Evolutionary conservation across 1,139 yeast species (phyloP).

Genomic region (Diutina neorugosa): DNA sequence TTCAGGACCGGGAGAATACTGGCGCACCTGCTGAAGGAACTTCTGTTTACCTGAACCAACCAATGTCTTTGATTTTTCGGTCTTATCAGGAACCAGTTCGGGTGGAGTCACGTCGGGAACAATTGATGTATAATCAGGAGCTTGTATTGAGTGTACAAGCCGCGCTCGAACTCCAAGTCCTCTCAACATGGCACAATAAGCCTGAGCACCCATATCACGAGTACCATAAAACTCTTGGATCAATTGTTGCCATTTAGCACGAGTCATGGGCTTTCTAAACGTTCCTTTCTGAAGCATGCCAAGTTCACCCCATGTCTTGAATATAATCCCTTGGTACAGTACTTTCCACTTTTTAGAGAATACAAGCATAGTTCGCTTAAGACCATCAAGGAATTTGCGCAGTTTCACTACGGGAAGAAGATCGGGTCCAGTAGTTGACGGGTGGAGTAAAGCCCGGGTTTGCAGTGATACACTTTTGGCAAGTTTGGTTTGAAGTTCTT

Average conservation of each 20-base stretch:
- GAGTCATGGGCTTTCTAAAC: slow-evolving; percentile 16
- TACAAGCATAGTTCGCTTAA: slow-evolving; percentile 47
- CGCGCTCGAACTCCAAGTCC: slow-evolving; percentile 64
- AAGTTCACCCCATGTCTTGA: slow-evolving; percentile 52
- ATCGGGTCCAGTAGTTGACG: slow-evolving; percentile 13
- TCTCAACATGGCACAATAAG: slow-evolving; percentile 67
- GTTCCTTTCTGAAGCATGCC: slow-evolving; percentile 11
- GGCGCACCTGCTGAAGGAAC: slow-evolving; percentile 4
- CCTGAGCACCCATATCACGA: slow-evolving; percentile 75
- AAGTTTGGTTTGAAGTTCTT: slow-evolving; percentile 24
- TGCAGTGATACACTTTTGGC: slow-evolving; percentile 34
- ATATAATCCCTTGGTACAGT: slow-evolving; percentile 29
- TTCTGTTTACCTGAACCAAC: slow-evolving; percentile 5
- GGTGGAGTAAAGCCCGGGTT: slow-evolving; percentile 38
- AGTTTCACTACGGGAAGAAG: slow-evolving; percentile 39
- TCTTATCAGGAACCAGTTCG: slow-evolving; percentile 6
- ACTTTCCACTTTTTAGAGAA: slow-evolving; percentile 54
- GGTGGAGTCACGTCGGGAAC: slow-evolving; percentile 8
- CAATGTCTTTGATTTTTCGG: background rate
- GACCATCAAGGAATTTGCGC: slow-evolving; percentile 61
- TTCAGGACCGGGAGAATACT: slow-evolving; percentile 2
- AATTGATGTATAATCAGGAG: slow-evolving; percentile 63
- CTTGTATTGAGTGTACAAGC: slow-evolving; percentile 72
- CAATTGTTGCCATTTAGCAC: slow-evolving; percentile 26
- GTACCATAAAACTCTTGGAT: slow-evolving; percentile 48